Evolutionary conservation across 768 basidiomycete species (phyloP).

Genomic region (Heimioporus sp.): DNA sequence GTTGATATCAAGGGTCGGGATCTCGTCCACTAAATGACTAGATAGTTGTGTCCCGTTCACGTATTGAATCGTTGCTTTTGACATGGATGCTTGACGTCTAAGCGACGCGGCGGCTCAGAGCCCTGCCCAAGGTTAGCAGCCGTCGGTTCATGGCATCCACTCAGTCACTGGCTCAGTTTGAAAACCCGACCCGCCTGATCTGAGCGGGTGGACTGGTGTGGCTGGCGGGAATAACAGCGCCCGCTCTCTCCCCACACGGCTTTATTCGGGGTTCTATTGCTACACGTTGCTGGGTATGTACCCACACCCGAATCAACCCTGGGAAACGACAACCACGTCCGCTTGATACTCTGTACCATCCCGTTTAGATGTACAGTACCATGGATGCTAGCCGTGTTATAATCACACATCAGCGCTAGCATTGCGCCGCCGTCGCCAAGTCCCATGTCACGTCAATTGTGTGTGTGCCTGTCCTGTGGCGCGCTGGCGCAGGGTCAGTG

Average conservation of each 20-base stretch:
- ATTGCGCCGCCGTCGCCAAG: not conserved
- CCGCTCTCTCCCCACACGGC: not conserved
- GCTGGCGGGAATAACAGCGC: not conserved
- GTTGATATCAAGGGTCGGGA: no score
- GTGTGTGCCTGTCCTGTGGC: slow-evolving; percentile 2
- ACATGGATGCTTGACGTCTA: no score
- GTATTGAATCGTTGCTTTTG: no score
- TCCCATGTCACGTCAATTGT: not conserved
- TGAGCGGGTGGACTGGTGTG: not conserved
- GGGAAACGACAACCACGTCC: not conserved
- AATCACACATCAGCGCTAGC: no score
- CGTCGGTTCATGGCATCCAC: no score
- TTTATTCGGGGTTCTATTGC: not conserved
- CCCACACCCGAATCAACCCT: not conserved
- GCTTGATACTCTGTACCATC: not conserved
- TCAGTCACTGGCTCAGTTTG: no score
- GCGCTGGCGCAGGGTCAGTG: not conserved
- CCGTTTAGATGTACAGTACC: not conserved
- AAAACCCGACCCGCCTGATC: no score
- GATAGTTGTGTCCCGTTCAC: no score
- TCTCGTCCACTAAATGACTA: no score
- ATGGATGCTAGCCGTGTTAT: no score
- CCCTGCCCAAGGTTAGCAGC: no score
- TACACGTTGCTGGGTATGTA: slow-evolving; percentile 1
- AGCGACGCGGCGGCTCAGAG: no score